Base-by-base conservation (phyloP, 139 green algal species). In the Dunaliella primolecta region DNA sequence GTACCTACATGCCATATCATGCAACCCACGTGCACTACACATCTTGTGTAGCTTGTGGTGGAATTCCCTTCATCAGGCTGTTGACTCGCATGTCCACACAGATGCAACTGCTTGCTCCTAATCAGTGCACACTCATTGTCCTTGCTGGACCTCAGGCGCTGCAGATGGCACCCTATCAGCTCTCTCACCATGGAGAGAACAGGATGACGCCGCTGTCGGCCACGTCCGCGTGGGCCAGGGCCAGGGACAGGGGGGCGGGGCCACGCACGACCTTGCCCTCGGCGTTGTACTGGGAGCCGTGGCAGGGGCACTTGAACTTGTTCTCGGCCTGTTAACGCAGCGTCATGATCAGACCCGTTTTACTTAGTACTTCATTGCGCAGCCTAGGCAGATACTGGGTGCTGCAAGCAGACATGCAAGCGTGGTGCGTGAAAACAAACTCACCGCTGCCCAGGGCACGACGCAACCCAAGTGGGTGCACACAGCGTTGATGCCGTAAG, bases 231-330 rank as follows among this genome's bases (percentile, higher is more conserved):
- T 99, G 97, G 1, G 97, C 96, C 70, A 99, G 92, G 3, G 97
- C 97, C 84, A 99, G 92, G 21, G 97, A 99, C 90, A 98, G 92
- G 29, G 96, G 96, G 31, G 96, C 96, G 32, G 96, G 96, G 74
- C 96, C 96, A 55, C 96, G 94, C 64, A 99, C 90, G 36, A 98
- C 94, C 93, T 98, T 99, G 91, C 97, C 97, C 88, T 98, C 86
- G 55, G 79, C 74, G 91, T 99, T 97, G 94, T 99, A 99, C 90
- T 99, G 97, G 38, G 95, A 98, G 82, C 97, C 97, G 91, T 99
- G 97, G 95, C 97, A 99, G 32, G 97, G 97, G 95, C 97, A 99
- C 93, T 96, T 98, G 95, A 99, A 99, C 95, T 99, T 99, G 92
- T 99, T 99, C 94, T 99, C 97, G 70, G 94, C 95, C 89, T 95